Evolutionary conservation across 2,329 filamentous ascomycete genomes (phyloP).

Genomic region (Colletotrichum sp.): DNA sequence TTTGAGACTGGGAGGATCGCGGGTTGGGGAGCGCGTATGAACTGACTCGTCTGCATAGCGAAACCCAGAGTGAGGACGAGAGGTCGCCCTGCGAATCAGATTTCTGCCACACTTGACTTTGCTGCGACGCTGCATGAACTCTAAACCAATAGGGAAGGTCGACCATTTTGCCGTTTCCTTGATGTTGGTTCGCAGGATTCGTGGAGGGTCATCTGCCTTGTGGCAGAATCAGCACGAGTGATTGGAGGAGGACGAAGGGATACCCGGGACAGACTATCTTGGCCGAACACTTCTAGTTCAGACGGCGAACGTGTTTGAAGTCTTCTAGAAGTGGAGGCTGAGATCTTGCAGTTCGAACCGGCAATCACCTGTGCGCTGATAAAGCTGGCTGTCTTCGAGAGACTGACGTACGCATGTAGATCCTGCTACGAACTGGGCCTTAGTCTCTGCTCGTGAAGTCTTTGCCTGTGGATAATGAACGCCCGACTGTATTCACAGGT

Average conservation of each 20-base stretch:
- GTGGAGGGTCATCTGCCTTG: background rate
- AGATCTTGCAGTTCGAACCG: background rate
- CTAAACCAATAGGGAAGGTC: background rate
- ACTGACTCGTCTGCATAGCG: slow-evolving; percentile 1
- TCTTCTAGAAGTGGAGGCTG: background rate
- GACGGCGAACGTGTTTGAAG: background rate
- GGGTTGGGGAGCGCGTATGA: background rate
- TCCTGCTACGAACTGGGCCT: background rate
- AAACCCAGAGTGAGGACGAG: background rate
- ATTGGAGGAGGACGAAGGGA: background rate
- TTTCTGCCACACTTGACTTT: background rate
- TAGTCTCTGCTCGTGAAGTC: background rate
- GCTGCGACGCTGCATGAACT: background rate
- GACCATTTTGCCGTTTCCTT: background rate
- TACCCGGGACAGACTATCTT: background rate
- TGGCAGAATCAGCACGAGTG: background rate
- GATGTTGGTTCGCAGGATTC: background rate
- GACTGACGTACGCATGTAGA: background rate
- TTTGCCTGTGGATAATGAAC: background rate
- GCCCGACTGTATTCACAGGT: background rate
- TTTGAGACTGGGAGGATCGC: background rate
- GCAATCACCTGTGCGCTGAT: background rate
- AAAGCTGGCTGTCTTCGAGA: background rate
- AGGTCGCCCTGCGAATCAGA: background rate
- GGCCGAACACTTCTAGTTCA: background rate